phyloP scores from a whole-genome alignment of 108 stramenopile species.

The Cafeteria roenbergensis region DNA sequence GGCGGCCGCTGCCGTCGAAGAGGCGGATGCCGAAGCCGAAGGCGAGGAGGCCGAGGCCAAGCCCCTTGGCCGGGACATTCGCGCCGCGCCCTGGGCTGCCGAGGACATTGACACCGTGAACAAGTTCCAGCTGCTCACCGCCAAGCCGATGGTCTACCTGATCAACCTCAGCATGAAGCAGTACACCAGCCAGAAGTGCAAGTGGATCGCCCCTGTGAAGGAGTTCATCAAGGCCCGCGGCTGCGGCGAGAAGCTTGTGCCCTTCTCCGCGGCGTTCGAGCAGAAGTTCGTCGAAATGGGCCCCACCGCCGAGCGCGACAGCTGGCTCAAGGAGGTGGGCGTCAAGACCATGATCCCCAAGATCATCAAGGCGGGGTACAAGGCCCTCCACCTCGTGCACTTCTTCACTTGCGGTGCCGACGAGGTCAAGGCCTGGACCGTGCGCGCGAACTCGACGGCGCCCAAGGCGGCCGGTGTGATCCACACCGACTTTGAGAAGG shows the following conservation, averaged over 20 bases:
- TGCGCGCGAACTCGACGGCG: conserved; percentile 73
- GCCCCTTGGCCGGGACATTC: not conserved
- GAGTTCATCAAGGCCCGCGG: conserved; percentile 85
- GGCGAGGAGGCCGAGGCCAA: conserved; percentile 12
- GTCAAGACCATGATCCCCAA: conserved; percentile 76
- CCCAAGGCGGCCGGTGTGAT: conserved; percentile 95
- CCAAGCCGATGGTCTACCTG: conserved; percentile 94
- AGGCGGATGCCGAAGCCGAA: conserved; percentile 45
- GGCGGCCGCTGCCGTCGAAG: not conserved
- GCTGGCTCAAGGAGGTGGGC: conserved; percentile 28
- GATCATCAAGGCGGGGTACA: conserved; percentile 84
- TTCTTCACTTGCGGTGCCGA: conserved; percentile 97
- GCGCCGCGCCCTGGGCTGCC: conserved; percentile 35
- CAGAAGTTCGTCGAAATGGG: conserved; percentile 62
- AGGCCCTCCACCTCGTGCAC: conserved; percentile 81
- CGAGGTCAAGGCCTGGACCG: conserved; percentile 97
- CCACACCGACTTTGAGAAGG: conserved; percentile 96
- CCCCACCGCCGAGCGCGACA: conserved; percentile 44
- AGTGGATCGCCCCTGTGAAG: conserved; percentile 82
- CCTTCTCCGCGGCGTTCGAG: conserved; percentile 95
- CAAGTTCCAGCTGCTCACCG: conserved; percentile 65
- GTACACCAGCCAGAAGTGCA: conserved; percentile 81
- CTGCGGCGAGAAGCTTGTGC: conserved; percentile 82
- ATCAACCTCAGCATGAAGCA: conserved; percentile 85
- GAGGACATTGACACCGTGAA: conserved; percentile 35